Percentiles rank a stretch among this genome's conserved stretches.
These are phyloP conservation scores for Phyllostachys edulis DNA, from an alignment of 176 grass and related monocot species.

Conservation along the genomic window DNA sequence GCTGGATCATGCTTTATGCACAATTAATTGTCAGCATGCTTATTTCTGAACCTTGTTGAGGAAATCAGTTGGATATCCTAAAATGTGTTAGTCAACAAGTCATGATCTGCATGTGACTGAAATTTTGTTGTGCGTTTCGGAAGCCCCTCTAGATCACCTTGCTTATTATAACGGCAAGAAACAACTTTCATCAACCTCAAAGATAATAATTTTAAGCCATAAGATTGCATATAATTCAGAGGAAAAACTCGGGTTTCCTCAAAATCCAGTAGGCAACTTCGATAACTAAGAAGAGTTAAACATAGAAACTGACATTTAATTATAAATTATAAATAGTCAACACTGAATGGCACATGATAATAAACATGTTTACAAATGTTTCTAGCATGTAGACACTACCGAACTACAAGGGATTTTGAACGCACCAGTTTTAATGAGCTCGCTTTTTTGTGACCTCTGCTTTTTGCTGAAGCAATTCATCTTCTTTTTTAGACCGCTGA, in stretches of 20 bases:
- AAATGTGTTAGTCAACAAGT: too few species aligned
- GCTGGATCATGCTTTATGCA: too few species aligned
- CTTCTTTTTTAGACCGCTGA: slow-evolving; percentile 71
- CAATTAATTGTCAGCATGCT: too few species aligned
- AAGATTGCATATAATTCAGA: too few species aligned
- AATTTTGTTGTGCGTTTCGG: too few species aligned
- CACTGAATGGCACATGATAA: neutral
- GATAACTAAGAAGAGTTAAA: neutral
- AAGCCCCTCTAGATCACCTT: too few species aligned
- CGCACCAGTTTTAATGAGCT: slow-evolving; percentile 53
- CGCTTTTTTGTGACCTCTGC: slow-evolving; percentile 64
- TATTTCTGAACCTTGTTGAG: too few species aligned
- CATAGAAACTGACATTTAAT: neutral
- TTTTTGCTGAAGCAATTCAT: slow-evolving; percentile 81
- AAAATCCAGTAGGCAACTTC: neutral
- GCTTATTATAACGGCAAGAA: too few species aligned
- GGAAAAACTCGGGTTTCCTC: neutral
- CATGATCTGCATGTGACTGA: too few species aligned
- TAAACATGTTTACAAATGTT: neutral
- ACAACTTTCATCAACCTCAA: too few species aligned
- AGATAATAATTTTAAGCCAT: too few species aligned
- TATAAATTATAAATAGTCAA: neutral
- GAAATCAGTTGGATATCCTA: too few species aligned
- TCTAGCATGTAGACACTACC: neutral
- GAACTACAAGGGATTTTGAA: neutral